phyloP scores from a whole-genome alignment of 257 asterid genomes.

The Nicotiana paniculata region DNA sequence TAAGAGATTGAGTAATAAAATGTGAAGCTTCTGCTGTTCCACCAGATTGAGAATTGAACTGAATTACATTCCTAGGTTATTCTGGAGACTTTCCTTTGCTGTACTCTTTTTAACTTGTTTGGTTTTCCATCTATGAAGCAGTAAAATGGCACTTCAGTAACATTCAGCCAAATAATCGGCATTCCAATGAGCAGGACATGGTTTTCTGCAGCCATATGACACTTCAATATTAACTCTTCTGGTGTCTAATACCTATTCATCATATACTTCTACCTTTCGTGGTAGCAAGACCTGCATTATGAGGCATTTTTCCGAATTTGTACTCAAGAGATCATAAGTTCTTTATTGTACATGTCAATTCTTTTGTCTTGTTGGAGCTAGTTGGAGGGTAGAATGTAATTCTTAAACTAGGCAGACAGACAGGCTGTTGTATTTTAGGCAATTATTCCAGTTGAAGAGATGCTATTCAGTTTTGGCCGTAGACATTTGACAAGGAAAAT shows the following conservation, averaged over 20 bases:
- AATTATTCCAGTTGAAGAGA: neutral
- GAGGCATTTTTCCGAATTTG: neutral
- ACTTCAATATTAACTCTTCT: neutral
- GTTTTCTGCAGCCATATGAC: neutral
- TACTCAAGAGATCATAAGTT: neutral
- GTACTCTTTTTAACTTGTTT: no score
- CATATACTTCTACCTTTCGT: neutral
- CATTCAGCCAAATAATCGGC: neutral
- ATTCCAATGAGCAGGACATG: neutral
- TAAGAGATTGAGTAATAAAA: neutral
- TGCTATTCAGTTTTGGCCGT: neutral
- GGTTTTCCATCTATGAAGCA: conserved; percentile 19
- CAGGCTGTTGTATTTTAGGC: neutral
- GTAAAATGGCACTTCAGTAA: conserved; percentile 2
- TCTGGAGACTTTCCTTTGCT: no score
- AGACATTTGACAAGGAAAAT: neutral
- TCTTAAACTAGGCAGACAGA: neutral
- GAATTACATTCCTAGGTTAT: no score
- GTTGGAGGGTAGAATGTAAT: neutral
- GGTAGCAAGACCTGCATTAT: conserved; percentile 4
- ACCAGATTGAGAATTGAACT: no score
- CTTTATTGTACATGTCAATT: neutral
- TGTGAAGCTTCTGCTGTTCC: neutral
- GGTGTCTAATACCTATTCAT: neutral
- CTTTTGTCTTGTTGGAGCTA: neutral